Evolutionary conservation across 805 yeast species (phyloP).

Genomic region (Priceomyces carsonii): DNA sequence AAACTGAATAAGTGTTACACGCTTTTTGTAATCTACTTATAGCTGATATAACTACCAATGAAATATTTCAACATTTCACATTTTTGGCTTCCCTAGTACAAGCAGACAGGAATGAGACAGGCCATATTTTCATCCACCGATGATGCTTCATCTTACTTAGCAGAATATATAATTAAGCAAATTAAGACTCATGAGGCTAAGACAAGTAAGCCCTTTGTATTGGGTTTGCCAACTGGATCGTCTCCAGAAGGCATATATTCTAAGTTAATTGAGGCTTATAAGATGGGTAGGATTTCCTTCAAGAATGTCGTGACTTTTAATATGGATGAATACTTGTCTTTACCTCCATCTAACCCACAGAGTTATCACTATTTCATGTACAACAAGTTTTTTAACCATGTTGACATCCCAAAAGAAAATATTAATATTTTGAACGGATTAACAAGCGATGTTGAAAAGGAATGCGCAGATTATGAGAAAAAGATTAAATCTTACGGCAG

Average conservation of each 20-base stretch:
- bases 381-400: constrained; percentile 54
- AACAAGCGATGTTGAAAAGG: constrained; percentile 43
- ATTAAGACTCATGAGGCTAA: constrained; percentile 50
- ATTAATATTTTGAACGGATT: constrained; percentile 58
- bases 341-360: constrained; percentile 48
- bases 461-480: constrained; percentile 50
- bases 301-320: constrained; percentile 58
- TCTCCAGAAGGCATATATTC: constrained; percentile 59
- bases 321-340: constrained; percentile 61
- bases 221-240: constrained; percentile 64
- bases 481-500: constrained; percentile 49
- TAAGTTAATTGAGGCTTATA: constrained; percentile 44
- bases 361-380: constrained; percentile 61
- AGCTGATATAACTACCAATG: no score
- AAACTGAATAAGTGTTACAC: no score
- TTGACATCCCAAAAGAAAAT: constrained; percentile 52
- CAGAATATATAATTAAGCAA: constrained; percentile 43
- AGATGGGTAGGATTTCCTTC: constrained; percentile 44
- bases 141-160: constrained; percentile 46
- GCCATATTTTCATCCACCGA: constrained; percentile 36
- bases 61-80: no score
- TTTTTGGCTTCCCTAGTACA: no score
- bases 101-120: constrained; percentile 23
- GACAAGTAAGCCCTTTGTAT: constrained; percentile 46
- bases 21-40: no score